Evolutionary conservation across 176 grass and related monocot genomes (phyloP).

Genomic region (Saccharum officinarum): DNA sequence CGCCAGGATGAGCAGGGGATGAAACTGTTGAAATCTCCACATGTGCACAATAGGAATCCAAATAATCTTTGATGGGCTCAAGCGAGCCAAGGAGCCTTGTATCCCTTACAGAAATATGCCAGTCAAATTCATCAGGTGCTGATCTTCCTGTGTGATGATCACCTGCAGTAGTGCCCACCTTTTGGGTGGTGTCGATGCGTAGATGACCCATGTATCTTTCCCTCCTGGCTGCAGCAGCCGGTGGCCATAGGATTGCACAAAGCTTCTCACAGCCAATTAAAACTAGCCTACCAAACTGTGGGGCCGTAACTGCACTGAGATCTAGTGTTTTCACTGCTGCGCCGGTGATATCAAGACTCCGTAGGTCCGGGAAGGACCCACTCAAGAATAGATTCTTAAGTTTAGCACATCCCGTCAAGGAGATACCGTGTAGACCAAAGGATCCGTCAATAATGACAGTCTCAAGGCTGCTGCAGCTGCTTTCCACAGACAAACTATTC

Average conservation of each 20-base stretch:
- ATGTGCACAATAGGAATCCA: background rate
- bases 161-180: too few relatives aligned
- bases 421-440: background rate
- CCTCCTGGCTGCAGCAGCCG: background rate
- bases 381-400: background rate
- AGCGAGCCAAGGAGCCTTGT: background rate
- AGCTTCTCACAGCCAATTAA: background rate
- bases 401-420: background rate
- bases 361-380: background rate
- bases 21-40: background rate
- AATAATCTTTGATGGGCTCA: background rate
- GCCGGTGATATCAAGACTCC: background rate
- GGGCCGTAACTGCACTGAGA: background rate
- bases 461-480: background rate
- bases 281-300: background rate
- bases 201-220: background rate
- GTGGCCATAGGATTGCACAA: background rate
- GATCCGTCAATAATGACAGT: background rate
- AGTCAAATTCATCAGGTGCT: background rate
- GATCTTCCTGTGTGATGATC: background rate
- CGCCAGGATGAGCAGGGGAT: too few relatives aligned
- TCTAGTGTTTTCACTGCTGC: background rate
- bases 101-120: background rate
- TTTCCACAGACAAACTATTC: background rate
- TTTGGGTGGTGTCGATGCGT: background rate